Evolutionary conservation across 345 rosid genomes (phyloP), one percentile per base, ranked within the genome.

Genomic region (Camelina neglecta): DNA sequence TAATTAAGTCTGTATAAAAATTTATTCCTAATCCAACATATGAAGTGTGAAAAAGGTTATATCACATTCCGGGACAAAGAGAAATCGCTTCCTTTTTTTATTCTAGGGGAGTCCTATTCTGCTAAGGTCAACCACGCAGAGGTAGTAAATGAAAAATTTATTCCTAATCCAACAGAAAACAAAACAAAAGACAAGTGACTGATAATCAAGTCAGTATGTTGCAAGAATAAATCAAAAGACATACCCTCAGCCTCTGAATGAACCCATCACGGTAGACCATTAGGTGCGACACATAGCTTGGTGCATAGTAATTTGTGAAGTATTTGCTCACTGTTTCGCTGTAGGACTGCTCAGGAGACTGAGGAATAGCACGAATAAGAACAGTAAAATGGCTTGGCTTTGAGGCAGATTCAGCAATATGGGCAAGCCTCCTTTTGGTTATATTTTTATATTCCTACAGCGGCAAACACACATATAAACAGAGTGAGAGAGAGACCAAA

Each of bases 331-430:
- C 97, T 60, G 93, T 42, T 36, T 87, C 85, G 74, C 86, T 90
- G 79, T 88, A 95, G 44, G 97, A 87, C 76, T 83, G 77, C 15
- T 80, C 86, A 21, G 79, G 81, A 38, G 86, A 85, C 83, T 84
- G 78, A 21, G 99, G 99, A 83, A 95, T 83, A 72, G 92, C 78
- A 64, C 99, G 97, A 54, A 95, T 93, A 55, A 95, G 88, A 73
- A 92, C 78, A 16, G 97, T 82, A 80, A 95, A 95, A 74, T 90
- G 90, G 82, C 97, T 88, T 59, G 91, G 89, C 76, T 81, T 87
- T 45, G 76, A 80, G 71, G 86, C 69, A 61, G 96, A 86, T 65
- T 60, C 84, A 31, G 74, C 61, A 69, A 92, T 81, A 72, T 86
- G 85, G 16, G 85, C 85, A 71, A 90, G 79, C 85, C 99, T 90